Conservation (phyloP, 805 yeast genomes). For the Candida silvatica region DNA sequence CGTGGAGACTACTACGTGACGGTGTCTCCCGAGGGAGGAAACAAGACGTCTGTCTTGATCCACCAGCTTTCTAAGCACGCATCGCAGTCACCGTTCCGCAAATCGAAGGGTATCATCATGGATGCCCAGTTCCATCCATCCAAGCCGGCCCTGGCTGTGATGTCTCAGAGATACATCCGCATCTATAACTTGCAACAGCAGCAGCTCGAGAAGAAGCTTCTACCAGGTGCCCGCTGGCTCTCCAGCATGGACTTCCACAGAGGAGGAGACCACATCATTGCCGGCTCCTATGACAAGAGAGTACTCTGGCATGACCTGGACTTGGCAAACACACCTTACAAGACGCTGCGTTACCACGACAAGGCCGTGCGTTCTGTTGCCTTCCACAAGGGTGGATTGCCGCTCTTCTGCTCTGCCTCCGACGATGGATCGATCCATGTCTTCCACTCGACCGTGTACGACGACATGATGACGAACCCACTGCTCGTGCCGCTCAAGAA, state of each 20-base stretch:
- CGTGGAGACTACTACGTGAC: conserved; percentile 95
- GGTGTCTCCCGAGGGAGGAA: conserved; percentile 89
- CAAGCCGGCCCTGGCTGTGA: conserved; percentile 88
- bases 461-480: conserved; percentile 92
- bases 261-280: conserved; percentile 83
- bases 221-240: conserved; percentile 96
- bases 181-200: conserved; percentile 88
- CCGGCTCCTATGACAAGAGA: conserved; percentile 89
- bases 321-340: conserved; percentile 81
- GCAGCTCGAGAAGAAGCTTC: conserved; percentile 67
- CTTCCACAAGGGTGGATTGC: conserved; percentile 80
- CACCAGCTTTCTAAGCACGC: conserved; percentile 93
- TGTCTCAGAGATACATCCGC: conserved; percentile 87
- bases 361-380: conserved; percentile 85
- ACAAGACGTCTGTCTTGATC: conserved; percentile 73
- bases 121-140: conserved; percentile 97
- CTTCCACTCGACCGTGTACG: conserved; percentile 95
- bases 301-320: conserved; percentile 97
- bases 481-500: conserved; percentile 93
- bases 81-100: conserved; percentile 92
- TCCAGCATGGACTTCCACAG: conserved; percentile 86
- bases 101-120: conserved; percentile 88
- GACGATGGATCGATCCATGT: conserved; percentile 93
- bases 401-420: conserved; percentile 88
- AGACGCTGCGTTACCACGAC: conserved; percentile 90